A percentile compares a stretch with the other conserved stretches of the same genome.
phyloP scores from a whole-genome alignment of 192 early-diverging fungal genomes.

The Backusella luteola region DNA sequence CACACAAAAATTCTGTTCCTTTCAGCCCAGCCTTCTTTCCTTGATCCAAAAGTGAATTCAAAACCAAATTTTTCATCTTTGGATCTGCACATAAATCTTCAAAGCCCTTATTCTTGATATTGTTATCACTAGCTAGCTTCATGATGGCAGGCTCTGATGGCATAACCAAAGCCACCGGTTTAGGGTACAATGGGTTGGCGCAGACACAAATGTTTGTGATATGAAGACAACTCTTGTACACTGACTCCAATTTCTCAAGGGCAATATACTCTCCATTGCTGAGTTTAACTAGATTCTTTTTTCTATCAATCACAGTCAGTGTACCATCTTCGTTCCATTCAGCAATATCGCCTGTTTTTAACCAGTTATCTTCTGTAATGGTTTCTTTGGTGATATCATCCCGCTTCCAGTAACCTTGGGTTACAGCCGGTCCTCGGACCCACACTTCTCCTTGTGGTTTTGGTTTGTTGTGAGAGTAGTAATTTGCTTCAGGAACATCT shows the following conservation, averaged over 20 bases:
- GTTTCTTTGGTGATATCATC: slow-evolving; percentile 62
- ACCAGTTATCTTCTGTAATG: slow-evolving; percentile 79
- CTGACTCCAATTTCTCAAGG: slow-evolving; percentile 89
- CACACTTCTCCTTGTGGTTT: slow-evolving; percentile 83
- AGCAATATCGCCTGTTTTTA: slow-evolving; percentile 89
- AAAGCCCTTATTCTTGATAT: slow-evolving; percentile 38
- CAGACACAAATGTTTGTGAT: slow-evolving; percentile 81
- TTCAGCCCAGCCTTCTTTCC: slow-evolving; percentile 71
- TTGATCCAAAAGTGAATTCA: slow-evolving; percentile 41
- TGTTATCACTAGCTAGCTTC: slow-evolving; percentile 44
- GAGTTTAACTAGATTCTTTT: slow-evolving; percentile 93
- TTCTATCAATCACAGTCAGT: slow-evolving; percentile 85
- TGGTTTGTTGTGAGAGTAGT: slow-evolving; percentile 55
- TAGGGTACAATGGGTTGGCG: slow-evolving; percentile 67
- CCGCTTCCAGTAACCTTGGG: slow-evolving; percentile 79
- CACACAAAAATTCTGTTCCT: slow-evolving; percentile 69
- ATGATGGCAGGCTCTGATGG: slow-evolving; percentile 58
- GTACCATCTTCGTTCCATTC: slow-evolving; percentile 78
- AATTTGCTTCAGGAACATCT: slow-evolving; percentile 63
- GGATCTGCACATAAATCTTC: slow-evolving; percentile 51
- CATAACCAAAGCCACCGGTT: slow-evolving; percentile 76
- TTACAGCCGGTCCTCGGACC: slow-evolving; percentile 78
- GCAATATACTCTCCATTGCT: slow-evolving; percentile 92
- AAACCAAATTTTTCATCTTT: slow-evolving; percentile 52
- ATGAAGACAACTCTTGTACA: slow-evolving; percentile 73